Evolutionary conservation across 495 filamentous ascomycete species (phyloP).

Genomic region (Aspergillus sclerotiicarbonarius): DNA sequence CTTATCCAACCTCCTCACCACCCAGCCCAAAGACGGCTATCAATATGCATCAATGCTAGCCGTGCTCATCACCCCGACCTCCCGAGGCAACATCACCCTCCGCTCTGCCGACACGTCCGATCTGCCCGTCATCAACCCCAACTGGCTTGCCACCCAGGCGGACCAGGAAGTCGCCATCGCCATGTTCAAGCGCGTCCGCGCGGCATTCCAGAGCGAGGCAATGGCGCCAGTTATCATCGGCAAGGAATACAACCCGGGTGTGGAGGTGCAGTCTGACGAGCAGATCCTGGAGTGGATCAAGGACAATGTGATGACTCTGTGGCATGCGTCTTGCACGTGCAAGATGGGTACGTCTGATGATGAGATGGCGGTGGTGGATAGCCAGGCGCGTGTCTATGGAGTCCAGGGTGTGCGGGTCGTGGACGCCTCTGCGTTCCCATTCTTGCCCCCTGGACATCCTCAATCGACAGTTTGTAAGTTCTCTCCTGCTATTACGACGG

Average conservation of each 20-base stretch:
- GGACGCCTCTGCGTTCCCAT: slow-evolving; percentile 55
- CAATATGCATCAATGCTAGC: slow-evolving; percentile 47
- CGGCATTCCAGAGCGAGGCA: slow-evolving; percentile 39
- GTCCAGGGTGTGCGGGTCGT: slow-evolving; percentile 54
- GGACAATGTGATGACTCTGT: slow-evolving; percentile 40
- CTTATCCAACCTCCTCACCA: slow-evolving; percentile 36
- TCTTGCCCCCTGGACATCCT: slow-evolving; percentile 54
- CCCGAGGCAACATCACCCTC: slow-evolving; percentile 57
- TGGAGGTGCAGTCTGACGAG: slow-evolving; percentile 42
- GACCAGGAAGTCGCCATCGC: slow-evolving; percentile 56
- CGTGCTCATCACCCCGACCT: slow-evolving; percentile 47
- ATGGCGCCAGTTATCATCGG: slow-evolving; percentile 44
- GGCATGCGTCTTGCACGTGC: slow-evolving; percentile 53
- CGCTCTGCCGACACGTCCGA: slow-evolving; percentile 37
- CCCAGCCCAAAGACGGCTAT: slow-evolving; percentile 39
- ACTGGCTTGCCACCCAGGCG: slow-evolving; percentile 46
- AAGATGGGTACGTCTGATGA: slow-evolving; percentile 53
- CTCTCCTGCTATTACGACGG: background rate
- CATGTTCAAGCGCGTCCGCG: slow-evolving; percentile 51
- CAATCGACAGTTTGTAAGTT: slow-evolving; percentile 43
- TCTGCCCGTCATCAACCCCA: slow-evolving; percentile 52
- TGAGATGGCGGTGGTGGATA: slow-evolving; percentile 56
- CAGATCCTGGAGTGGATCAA: slow-evolving; percentile 49
- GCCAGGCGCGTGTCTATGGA: slow-evolving; percentile 48
- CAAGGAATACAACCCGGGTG: slow-evolving; percentile 48